These are phyloP conservation scores for Pichia sp. DNA, from an alignment of 1,139 yeast genomes.

Conservation along the genomic window DNA sequence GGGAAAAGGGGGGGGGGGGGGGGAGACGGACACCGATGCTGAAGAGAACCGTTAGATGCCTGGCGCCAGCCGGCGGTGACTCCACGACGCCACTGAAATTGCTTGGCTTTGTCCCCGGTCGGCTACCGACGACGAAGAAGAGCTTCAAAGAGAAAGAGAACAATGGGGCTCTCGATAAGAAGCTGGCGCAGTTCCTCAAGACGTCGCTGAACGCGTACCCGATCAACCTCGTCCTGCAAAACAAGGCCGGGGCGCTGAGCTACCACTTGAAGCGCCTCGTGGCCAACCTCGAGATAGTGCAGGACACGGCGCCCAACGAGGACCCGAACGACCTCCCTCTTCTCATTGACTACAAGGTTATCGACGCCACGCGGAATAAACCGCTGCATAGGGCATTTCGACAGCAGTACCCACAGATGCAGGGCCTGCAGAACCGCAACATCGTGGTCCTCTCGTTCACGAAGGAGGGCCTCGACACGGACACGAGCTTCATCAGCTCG, in stretches of 20 bases:
- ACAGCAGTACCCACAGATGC: background rate
- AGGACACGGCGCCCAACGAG: background rate
- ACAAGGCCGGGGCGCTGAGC: conserved; percentile 2
- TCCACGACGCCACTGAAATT: background rate
- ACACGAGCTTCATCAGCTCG: conserved; percentile 12
- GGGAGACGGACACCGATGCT: background rate
- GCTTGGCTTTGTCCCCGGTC: background rate
- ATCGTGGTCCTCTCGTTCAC: conserved; percentile 13
- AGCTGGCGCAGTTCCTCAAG: background rate
- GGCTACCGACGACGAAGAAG: background rate
- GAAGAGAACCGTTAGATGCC: background rate
- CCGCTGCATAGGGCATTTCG: conserved; percentile 1
- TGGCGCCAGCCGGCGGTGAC: background rate
- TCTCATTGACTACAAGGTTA: conserved; percentile 18
- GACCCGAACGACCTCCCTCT: conserved; percentile 17
- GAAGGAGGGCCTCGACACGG: conserved; percentile 5
- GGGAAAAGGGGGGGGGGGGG: background rate
- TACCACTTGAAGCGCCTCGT: conserved; percentile 8
- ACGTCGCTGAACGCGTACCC: conserved; percentile 10
- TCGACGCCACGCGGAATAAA: conserved; percentile 1
- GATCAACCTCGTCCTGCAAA: conserved; percentile 9
- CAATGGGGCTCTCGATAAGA: background rate
- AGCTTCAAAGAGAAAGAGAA: background rate
- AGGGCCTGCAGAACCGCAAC: background rate
- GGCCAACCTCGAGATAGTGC: conserved; percentile 6